Evolutionary conservation across 192 early-diverging fungal species (phyloP).

Genomic region (Coemansia sp.): DNA sequence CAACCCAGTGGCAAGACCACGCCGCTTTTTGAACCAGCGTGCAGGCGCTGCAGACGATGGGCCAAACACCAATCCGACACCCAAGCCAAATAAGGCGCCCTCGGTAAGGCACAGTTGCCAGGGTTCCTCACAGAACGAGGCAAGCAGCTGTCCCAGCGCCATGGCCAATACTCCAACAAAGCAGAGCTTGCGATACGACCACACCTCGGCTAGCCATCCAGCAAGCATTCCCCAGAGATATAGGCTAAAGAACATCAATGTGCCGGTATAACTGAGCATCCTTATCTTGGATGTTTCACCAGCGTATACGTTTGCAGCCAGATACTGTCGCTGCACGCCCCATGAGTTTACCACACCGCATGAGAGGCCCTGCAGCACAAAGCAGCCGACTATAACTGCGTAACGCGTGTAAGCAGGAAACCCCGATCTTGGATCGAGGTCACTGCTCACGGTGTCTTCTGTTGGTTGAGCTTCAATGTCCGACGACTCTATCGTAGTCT

Average conservation of each 20-base stretch:
- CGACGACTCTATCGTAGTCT: not conserved
- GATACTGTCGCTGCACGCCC: constrained; percentile 50
- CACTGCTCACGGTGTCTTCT: not conserved
- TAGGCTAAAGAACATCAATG: constrained; percentile 42
- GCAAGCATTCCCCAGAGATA: constrained; percentile 49
- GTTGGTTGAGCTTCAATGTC: not conserved
- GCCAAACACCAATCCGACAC: constrained; percentile 60
- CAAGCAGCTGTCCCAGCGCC: constrained; percentile 60
- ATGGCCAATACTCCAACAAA: constrained; percentile 36
- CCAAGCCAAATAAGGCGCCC: constrained; percentile 67
- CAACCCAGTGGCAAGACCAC: constrained; percentile 66
- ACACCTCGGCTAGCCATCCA: constrained; percentile 53
- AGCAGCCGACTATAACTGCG: constrained; percentile 33
- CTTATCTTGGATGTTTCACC: constrained; percentile 21
- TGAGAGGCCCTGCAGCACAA: constrained; percentile 37
- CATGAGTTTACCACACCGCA: constrained; percentile 45
- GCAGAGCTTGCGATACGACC: constrained; percentile 42
- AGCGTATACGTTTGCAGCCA: constrained; percentile 27
- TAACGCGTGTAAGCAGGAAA: constrained; percentile 32
- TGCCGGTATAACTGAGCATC: constrained; percentile 42
- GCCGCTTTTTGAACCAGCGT: constrained; percentile 63
- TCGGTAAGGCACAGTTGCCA: constrained; percentile 72
- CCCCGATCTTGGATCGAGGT: not conserved
- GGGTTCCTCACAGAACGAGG: constrained; percentile 62
- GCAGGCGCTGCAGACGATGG: constrained; percentile 63